Base-by-base conservation (phyloP, 176 grass and related monocot species). In the Chrysopogon serrulatus region DNA sequence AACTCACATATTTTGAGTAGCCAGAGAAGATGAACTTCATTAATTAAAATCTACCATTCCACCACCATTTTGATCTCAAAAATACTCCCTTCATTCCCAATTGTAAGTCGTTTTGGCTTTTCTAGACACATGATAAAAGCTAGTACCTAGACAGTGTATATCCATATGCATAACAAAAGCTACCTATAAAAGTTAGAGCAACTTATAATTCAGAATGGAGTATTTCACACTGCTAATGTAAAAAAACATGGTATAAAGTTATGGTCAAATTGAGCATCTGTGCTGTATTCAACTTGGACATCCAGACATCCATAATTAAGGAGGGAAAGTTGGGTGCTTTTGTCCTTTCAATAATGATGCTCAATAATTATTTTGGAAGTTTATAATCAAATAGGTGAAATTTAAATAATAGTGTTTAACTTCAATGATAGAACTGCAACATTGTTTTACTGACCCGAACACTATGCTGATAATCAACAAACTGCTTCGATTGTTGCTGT, bases 391-490 rank as follows among this genome's bases (percentile, higher is more conserved):
- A 49, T 31, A 32, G 18, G 59, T 28, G 18, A 66, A 23, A 74
- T 75, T 44, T 45, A 5, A 81, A 75, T 28, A 61, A 63, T 61
- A 37, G 18, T 41, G 14, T 64, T 77, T 44, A 37, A 86, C 14
- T 34, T 73, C 13, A 30, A 82, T 69, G 12, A 68, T 74, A 63
- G 61, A 60, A 63, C 28, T 39, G 47, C 8, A 68, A 74, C 4
- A 44, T 5, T 56, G 11, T 31, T 31, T 45, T 61, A 84, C 93
- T 81, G 73, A 99, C 96, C 86, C 91, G 91, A 69, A 90, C 83
- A 70, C 78, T 90, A 93, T 99, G 96, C 68, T 99, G 96, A 85
- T 94, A 88, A n/a, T 99, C 96, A 88, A 99, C 89, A 82, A 99
- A 99, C 31, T 94, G 89, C 74, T 99, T 99, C 39, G 96, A 99